phyloP scores from a whole-genome alignment of 2,329 filamentous ascomycete genomes.

The Neoarthrinium moseri region DNA sequence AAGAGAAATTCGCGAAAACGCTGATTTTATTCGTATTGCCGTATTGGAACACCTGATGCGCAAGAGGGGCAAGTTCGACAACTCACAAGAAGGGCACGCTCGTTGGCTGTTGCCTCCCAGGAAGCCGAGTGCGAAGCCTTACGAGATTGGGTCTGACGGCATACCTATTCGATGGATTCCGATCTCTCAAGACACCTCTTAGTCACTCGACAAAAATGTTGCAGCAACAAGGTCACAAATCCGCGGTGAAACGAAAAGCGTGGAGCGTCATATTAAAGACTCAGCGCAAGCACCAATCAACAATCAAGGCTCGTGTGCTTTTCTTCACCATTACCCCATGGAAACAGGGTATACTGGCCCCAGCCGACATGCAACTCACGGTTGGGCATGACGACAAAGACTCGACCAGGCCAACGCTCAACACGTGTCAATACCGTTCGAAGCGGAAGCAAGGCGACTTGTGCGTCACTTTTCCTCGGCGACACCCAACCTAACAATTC shows the following conservation, averaged over 20 bases:
- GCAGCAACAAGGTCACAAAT: too few relatives aligned
- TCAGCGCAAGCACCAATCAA: background rate
- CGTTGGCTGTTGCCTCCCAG: constrained; percentile 67
- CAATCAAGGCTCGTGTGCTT: background rate
- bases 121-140: constrained; percentile 50
- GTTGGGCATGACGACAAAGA: background rate
- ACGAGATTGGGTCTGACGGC: constrained; percentile 56
- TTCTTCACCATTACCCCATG: constrained; percentile 4
- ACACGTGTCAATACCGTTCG: background rate
- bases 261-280: too few relatives aligned
- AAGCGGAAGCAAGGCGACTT: too few relatives aligned
- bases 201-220: too few relatives aligned
- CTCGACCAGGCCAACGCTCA: background rate
- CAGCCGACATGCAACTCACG: background rate
- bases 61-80: constrained; percentile 63
- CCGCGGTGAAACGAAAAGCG: too few relatives aligned
- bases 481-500: too few relatives aligned
- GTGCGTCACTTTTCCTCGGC: too few relatives aligned
- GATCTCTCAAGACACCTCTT: constrained; percentile 21
- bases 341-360: background rate
- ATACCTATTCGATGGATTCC: constrained; percentile 60
- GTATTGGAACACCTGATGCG: constrained; percentile 74
- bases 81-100: constrained; percentile 65
- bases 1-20: constrained; percentile 68
- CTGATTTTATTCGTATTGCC: constrained; percentile 68